Conservation (phyloP, 495 filamentous ascomycete genomes). For the Trichodelitschia bisporula region DNA sequence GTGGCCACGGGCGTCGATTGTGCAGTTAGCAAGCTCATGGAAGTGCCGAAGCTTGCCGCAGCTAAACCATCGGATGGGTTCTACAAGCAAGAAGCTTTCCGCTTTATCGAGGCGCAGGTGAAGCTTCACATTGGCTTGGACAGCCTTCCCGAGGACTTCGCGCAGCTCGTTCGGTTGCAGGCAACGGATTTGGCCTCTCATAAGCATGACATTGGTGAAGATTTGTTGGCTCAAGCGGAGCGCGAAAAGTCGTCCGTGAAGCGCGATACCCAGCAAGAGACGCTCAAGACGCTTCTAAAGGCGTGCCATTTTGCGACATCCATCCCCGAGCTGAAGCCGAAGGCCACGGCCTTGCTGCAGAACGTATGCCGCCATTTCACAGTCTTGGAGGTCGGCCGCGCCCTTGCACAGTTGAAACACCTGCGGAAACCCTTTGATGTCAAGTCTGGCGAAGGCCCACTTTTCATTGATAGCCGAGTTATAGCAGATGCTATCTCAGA, state of each 20-base stretch:
- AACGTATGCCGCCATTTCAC: constrained; percentile 77
- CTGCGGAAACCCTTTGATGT: constrained; percentile 54
- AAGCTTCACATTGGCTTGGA: constrained; percentile 81
- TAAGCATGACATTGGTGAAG: constrained; percentile 35
- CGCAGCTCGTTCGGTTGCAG: constrained; percentile 60
- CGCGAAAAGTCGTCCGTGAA: constrained; percentile 62
- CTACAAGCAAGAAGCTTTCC: constrained; percentile 83
- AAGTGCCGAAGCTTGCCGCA: constrained; percentile 36
- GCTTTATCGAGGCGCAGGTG: constrained; percentile 60
- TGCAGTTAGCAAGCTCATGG: constrained; percentile 65
- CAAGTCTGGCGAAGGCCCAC: constrained; percentile 57
- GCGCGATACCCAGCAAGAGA: constrained; percentile 55
- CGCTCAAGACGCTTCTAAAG: constrained; percentile 65
- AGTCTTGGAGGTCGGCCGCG: constrained; percentile 66
- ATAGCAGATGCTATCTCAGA: constrained; percentile 76
- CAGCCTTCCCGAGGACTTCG: constrained; percentile 55
- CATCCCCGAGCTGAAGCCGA: constrained; percentile 47
- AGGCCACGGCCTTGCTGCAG: constrained; percentile 45
- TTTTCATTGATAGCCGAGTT: constrained; percentile 62
- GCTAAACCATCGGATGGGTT: constrained; percentile 54
- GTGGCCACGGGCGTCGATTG: constrained; percentile 64
- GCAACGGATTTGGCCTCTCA: constrained; percentile 56
- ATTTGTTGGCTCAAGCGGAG: constrained; percentile 44
- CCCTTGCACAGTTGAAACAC: constrained; percentile 51
- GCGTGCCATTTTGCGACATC: constrained; percentile 71